These are phyloP conservation scores for Monosporascus sp. DNA, from an alignment of 2,329 filamentous ascomycete species.

Conservation along the genomic window DNA sequence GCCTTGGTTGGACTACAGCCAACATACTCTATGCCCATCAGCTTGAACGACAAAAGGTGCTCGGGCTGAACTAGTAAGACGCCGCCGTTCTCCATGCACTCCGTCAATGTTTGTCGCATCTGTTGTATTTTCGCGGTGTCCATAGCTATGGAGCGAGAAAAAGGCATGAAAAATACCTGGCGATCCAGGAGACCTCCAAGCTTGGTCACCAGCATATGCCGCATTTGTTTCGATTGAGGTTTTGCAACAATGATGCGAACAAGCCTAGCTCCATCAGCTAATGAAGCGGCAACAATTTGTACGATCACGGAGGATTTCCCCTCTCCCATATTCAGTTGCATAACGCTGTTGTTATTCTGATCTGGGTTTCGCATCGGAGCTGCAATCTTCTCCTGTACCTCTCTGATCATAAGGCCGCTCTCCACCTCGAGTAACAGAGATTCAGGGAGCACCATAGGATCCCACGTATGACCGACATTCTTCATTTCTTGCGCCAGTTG, in stretches of 20 bases:
- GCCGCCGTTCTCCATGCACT: conserved; percentile 46
- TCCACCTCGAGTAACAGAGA: conserved; percentile 61
- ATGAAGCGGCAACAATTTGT: conserved; percentile 51
- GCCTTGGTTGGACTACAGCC: not conserved
- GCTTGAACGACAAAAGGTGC: conserved; percentile 56
- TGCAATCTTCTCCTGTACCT: conserved; percentile 54
- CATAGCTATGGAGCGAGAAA: conserved; percentile 45
- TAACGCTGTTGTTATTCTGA: conserved; percentile 39
- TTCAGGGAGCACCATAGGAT: conserved; percentile 47
- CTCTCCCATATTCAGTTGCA: conserved; percentile 69
- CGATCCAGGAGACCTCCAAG: conserved; percentile 52
- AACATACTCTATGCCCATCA: conserved; percentile 50
- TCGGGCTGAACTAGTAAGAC: conserved; percentile 59
- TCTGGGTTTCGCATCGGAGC: conserved; percentile 44
- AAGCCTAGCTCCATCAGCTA: conserved; percentile 46
- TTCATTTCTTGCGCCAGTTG: conserved; percentile 36
- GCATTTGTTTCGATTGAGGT: conserved; percentile 56
- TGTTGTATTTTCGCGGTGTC: conserved; percentile 17
- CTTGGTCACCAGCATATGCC: conserved; percentile 47
- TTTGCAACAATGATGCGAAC: conserved; percentile 57
- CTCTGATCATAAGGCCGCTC: conserved; percentile 54
- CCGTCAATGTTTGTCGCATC: conserved; percentile 33
- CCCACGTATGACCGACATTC: conserved; percentile 53
- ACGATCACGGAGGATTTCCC: conserved; percentile 67
- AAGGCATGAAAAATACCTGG: conserved; percentile 51